Conservation (phyloP, 1,284 basidiomycete species). For the Marasmius oreades region DNA sequence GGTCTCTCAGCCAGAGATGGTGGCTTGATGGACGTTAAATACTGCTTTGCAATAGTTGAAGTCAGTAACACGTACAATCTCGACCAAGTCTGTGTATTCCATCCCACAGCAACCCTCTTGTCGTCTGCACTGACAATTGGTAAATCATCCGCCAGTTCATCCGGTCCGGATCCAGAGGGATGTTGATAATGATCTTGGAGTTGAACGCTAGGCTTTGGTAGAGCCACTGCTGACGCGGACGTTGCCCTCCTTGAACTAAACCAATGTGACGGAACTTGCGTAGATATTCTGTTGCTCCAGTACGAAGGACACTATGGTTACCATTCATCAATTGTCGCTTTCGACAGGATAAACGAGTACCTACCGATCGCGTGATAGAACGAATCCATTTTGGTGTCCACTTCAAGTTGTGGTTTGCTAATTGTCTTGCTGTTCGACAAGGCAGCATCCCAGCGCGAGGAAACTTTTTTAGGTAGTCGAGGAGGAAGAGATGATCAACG, state of each 20-base stretch:
- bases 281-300: not conserved
- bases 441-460: not conserved
- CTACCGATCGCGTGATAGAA: not conserved
- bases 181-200: not conserved
- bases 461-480: too few relatives aligned
- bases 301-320: not conserved
- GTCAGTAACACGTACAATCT: constrained; percentile 55
- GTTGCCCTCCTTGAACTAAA: not conserved
- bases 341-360: not conserved
- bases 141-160: constrained; percentile 31
- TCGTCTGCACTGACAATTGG: constrained; percentile 58
- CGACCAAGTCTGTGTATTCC: constrained; percentile 64
- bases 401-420: not conserved
- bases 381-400: not conserved
- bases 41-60: not conserved
- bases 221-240: not conserved
- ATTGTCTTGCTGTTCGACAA: not conserved
- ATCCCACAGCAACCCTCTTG: constrained; percentile 60
- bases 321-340: not conserved
- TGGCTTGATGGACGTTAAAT: constrained; percentile 30
- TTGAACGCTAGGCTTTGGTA: not conserved
- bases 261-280: not conserved
- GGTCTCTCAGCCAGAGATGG: constrained; percentile 53
- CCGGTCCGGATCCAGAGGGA: not conserved
- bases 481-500: too few relatives aligned